Evolutionary conservation across 441 rosid genomes (phyloP), one percentile per base, ranked within the genome.

Genomic region (Populus hybrid): DNA sequence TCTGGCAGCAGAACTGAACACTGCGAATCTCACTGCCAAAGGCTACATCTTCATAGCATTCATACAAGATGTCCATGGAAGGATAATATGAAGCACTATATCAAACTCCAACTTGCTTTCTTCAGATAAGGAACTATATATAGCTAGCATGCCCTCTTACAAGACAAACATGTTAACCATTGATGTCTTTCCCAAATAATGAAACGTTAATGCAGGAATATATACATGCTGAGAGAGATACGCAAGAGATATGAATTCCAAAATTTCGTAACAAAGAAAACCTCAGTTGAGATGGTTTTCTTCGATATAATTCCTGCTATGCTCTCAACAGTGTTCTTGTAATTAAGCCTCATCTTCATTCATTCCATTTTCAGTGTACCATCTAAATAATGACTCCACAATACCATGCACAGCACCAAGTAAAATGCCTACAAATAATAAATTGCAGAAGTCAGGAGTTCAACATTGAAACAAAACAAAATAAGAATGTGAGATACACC

Each of bases 41-140:
- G 10, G 95, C 98, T n/a, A 95, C 96, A 85, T 95, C 99, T 80
- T 95, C 99, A 79, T 93, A 93, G 84, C 97, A 95, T 82, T 92
- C 99, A 11, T 93, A 92, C 81, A 95, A 83, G 46, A 95, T 93
- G 66, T 95, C 99, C 99, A 92, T 95, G 79, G 94, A 90, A 32
- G 99, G 97, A 81, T 93, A 92, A 83, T 80, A 95, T 2, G 99
- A 90, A n/a, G 99, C 92, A 82, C 98, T 90, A 76, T 95, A 95
- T 93, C 97, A 32, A 95, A 95, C 8, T 84, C 91, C 80, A 83
- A 90, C 79, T 91, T 92, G 28, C 82, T 95, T 73, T 93, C 96
- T 32, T 5, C 34, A 32, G 34, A 32, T 32, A 32, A 32, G 34
- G 34, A 32, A 10, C 88, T 95, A 95, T 1, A 95, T 1, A 95